These are phyloP conservation scores for Hygrophila difformis DNA, from an alignment of 257 asterid species.

Conservation along the genomic window DNA sequence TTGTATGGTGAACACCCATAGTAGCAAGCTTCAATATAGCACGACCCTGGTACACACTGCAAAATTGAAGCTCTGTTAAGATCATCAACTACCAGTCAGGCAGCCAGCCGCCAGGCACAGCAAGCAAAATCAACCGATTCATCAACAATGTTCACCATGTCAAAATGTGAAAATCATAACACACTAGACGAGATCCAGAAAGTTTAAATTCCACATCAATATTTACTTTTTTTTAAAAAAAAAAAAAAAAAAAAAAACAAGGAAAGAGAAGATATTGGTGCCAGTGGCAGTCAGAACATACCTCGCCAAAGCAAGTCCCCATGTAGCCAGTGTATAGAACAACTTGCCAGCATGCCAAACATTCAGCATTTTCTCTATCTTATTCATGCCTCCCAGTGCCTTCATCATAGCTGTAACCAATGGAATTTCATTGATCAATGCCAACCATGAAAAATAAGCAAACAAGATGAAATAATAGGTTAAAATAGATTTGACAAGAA, in stretches of 20 bases:
- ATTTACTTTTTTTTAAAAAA: no score
- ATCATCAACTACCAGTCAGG: not conserved
- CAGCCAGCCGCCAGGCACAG: not conserved
- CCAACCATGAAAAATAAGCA: not conserved
- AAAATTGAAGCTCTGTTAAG: conserved; percentile 18
- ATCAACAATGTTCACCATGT: no score
- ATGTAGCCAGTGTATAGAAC: conserved; percentile 71
- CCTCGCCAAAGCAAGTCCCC: conserved; percentile 96
- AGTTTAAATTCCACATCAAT: no score
- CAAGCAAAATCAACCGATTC: no score
- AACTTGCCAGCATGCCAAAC: conserved; percentile 82
- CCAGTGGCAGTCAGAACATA: no score
- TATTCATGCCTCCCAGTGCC: conserved; percentile 61
- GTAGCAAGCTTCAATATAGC: conserved; percentile 56
- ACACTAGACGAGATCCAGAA: no score
- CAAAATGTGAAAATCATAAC: no score
- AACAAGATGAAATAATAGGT: not conserved
- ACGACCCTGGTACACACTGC: conserved; percentile 77
- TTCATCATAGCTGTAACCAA: conserved; percentile 55
- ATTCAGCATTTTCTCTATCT: conserved; percentile 63
- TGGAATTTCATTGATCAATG: not conserved
- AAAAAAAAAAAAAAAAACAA: no score
- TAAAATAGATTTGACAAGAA: not conserved
- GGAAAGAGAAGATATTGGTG: no score
- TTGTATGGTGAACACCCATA: conserved; percentile 43